Base-by-base conservation (phyloP, 495 filamentous ascomycete genomes). In the Penicillium robsamsonii region DNA sequence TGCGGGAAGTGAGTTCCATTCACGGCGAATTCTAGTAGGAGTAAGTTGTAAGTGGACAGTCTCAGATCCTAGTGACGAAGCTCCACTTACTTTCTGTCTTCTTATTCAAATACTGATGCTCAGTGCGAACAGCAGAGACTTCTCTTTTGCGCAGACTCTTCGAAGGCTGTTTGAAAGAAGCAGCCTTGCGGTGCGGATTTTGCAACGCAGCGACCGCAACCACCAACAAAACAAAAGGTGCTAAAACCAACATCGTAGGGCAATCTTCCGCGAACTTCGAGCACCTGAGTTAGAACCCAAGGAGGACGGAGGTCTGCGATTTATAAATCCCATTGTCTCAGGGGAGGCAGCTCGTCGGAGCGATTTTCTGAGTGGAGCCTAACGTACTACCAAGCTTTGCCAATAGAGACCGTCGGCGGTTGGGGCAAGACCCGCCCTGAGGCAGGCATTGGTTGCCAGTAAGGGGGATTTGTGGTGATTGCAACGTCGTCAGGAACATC, bases 1-100 rank as follows among this genome's bases (percentile, higher is more conserved):
- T 90, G 86, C 0, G 88, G 89, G 49, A 91, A 84, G 4, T 68
- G 75, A 4, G 75, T 79, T 8, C 87, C 87, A 64, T 91, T 81
- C 46, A 91, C 87, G 4, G 75, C 73, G 58, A 84, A 92, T 60
- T 79, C 77, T 81, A 55, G 8, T 2, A 18, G 18, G 9, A 4
- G 1, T 29, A n/a, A 27, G 31, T 46, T 33, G 30, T 30, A 47
- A 27, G 7, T 29, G 2, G 6, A 37, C 1, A 38, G 15, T 17
- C n/a, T 17, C n/a, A 37, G 2, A 38, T 38, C n/a, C 35, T 11
- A 17, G n/a, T 4, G 5, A 15, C 5, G 15, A 25, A 7, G 5
- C n/a, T 20, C 2, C 5, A 57, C 60, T 46, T 30, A 65, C 62
- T 53, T 35, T 57, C n/a, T 0, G 64, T 67, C 13, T 53, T 37